Evolutionary conservation across 2,329 filamentous ascomycete species (phyloP).

Genomic region (Saccharata proteae): DNA sequence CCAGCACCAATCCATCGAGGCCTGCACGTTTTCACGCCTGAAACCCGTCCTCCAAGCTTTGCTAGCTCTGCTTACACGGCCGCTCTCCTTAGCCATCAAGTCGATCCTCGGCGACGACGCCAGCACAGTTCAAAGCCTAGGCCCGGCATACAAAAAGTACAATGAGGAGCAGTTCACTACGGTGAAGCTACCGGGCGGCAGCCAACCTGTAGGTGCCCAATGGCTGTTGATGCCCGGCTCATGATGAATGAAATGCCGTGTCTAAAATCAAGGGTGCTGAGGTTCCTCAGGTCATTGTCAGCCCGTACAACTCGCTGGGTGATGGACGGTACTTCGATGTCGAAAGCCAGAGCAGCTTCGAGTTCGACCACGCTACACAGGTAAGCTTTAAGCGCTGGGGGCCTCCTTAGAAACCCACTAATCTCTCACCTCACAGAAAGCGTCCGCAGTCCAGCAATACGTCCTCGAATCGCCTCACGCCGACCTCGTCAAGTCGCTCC

Average conservation of each 20-base stretch:
- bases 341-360: slow-evolving; percentile 77
- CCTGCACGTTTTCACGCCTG: background rate
- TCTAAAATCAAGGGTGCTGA: background rate
- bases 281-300: slow-evolving; percentile 55
- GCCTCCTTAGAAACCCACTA: background rate
- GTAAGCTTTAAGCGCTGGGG: slow-evolving; percentile 28
- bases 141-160: slow-evolving; percentile 82
- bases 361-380: slow-evolving; percentile 74
- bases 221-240: too few relatives aligned
- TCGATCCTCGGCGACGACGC: slow-evolving; percentile 61
- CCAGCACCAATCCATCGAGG: too few relatives aligned
- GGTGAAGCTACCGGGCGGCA: slow-evolving; percentile 78
- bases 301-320: slow-evolving; percentile 71
- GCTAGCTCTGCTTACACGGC: background rate
- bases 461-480: slow-evolving; percentile 62
- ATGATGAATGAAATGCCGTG: too few relatives aligned
- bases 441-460: slow-evolving; percentile 69
- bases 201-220: slow-evolving; percentile 49
- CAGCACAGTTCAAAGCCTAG: slow-evolving; percentile 57
- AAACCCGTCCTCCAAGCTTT: background rate
- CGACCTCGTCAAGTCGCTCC: slow-evolving; percentile 72
- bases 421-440: slow-evolving; percentile 45
- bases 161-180: slow-evolving; percentile 90
- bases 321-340: slow-evolving; percentile 81
- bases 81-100: slow-evolving; percentile 62